Base-by-base conservation (phyloP, 2,329 filamentous ascomycete species). In the Apiospora arundinis region DNA sequence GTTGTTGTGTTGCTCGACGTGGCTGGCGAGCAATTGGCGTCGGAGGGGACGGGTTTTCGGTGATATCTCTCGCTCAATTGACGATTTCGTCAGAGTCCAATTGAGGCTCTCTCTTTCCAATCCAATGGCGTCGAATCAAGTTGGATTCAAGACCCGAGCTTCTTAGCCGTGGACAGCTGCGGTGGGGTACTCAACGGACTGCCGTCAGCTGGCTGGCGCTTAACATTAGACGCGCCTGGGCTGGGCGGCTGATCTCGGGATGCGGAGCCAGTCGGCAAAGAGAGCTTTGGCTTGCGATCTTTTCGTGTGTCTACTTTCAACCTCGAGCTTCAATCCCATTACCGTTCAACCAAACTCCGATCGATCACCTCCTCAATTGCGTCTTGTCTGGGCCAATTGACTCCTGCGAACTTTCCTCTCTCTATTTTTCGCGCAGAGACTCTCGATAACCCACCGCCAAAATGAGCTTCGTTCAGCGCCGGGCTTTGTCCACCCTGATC, bases 401-500 rank as follows among this genome's bases (percentile, higher is more conserved):
- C 70, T 76, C 72, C 76, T 80, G 76, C 76, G 56, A 40, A 32
- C 21, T 40, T 28, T 63, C 32, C 56, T 40, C 9, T 32, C 8
- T 63, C 32, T 40, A 63, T 9, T 32, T 2, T 18, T 63, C 37
- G 56, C 32, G 32, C 56, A 63, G 32, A 63, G 28, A 63, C 56
- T 12, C 32, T 32, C 56, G 6, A 63, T 40, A 63, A 63, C 18
- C 18, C 18, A 63, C 80, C 80, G 81, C 83, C 89, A 94, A 87
- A 86, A 98, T 97, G 95, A 97, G 94, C 90, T 96, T 92, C 91
- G 89, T 97, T 82, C 90, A 92, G 82, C 93, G 93, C 86, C 92
- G 95, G 87, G 93, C 91, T 89, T 92, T 98, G 82, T 98, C 96
- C 83, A 97, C 97, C 89, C 92, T 99, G 85, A 98, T 99, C 81